A percentile compares a stretch with the other conserved stretches of the same genome.
Evolutionary conservation across 306 rosid genomes (phyloP).

Genomic region (Coriaria nepalensis): DNA sequence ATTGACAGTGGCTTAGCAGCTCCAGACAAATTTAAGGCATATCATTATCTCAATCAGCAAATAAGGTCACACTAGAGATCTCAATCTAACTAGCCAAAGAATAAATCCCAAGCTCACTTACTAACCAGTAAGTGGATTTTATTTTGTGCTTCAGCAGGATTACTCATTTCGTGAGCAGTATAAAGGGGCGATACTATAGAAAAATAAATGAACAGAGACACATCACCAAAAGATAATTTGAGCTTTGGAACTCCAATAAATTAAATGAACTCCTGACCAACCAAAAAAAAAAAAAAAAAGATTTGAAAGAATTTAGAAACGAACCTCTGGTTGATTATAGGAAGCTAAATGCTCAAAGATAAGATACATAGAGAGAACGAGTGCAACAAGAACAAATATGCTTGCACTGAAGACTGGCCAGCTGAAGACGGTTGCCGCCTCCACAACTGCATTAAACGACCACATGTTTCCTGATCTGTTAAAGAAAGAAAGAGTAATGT

Average conservation of each 20-base stretch:
- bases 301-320: slow-evolving; percentile 5
- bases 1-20: too few relatives aligned
- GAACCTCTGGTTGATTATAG: slow-evolving; percentile 96
- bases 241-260: slow-evolving; percentile 3
- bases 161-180: too few relatives aligned
- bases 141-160: not conserved
- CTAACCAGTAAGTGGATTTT: not conserved
- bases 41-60: too few relatives aligned
- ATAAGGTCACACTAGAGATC: not conserved
- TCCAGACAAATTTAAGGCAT: too few relatives aligned
- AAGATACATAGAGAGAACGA: slow-evolving; percentile 75
- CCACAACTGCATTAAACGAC: slow-evolving; percentile 33
- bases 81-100: slow-evolving; percentile 1
- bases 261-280: not conserved
- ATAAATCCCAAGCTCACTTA: too few relatives aligned
- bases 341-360: slow-evolving; percentile 85
- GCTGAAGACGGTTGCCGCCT: slow-evolving; percentile 39
- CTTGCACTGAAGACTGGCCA: slow-evolving; percentile 81
- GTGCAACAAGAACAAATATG: slow-evolving; percentile 65
- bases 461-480: slow-evolving; percentile 50
- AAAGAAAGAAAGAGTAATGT: slow-evolving; percentile 39
- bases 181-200: too few relatives aligned
- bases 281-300: not conserved
- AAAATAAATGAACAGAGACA: not conserved
- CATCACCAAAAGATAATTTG: not conserved